A percentile compares a stretch with the other conserved stretches of the same genome.
phyloP scores from a whole-genome alignment of 192 early-diverging fungal genomes.

The Blastocladiella britannica region DNA sequence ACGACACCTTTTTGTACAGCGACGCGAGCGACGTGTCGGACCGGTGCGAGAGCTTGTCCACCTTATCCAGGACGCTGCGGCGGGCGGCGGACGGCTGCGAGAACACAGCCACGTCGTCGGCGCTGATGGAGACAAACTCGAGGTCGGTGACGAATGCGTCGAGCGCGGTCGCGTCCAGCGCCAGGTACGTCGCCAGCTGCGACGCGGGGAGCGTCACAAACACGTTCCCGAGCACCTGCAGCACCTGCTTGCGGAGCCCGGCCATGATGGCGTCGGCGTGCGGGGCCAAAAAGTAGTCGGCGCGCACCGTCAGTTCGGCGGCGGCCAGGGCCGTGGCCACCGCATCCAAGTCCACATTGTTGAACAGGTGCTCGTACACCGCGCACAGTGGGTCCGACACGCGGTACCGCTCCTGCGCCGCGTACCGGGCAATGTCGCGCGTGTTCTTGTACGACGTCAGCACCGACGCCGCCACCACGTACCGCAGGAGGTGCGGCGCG shows the following conservation, averaged over 20 bases:
- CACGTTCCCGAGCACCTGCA: neutral
- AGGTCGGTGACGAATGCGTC: neutral
- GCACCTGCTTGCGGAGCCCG: neutral
- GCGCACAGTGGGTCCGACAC: neutral
- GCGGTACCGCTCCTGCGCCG: neutral
- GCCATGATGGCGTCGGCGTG: neutral
- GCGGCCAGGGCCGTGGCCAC: neutral
- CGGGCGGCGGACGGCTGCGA: neutral
- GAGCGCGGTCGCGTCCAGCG: neutral
- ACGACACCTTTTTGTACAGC: neutral
- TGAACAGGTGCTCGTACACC: neutral
- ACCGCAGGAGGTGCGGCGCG: constrained; percentile 91
- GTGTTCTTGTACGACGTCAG: neutral
- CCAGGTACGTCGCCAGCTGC: neutral
- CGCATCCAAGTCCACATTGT: neutral
- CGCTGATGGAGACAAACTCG: neutral
- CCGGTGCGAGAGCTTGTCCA: constrained; percentile 1
- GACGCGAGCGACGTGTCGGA: neutral
- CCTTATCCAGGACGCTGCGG: neutral
- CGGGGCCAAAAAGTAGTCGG: neutral
- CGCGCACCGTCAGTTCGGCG: neutral
- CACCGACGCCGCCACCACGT: constrained; percentile 55
- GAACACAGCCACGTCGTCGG: neutral
- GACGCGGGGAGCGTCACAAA: neutral
- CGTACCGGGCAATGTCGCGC: neutral